Evolutionary conservation across 2,329 filamentous ascomycete species (phyloP), one percentile per base, ranked within the genome.

Genomic region (Xylariaceae sp.): DNA sequence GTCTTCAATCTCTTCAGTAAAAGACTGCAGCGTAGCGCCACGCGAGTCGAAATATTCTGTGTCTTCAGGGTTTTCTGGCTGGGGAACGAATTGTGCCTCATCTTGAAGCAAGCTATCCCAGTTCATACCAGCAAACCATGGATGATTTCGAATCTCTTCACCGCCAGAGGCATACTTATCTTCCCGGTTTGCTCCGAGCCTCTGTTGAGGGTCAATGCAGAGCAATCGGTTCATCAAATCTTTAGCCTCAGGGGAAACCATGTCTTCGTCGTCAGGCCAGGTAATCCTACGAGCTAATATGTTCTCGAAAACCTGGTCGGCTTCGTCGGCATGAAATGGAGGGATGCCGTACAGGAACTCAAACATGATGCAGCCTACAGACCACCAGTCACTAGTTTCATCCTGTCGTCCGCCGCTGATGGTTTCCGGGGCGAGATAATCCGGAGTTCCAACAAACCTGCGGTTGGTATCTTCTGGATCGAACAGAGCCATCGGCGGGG

Each of bases 351-450:
- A 97, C 2, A 99, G 77, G 62, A 96, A 97, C 67, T 99, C 94
- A 66, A 97, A 99, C 72, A 97, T 77, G 64, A 99, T 97, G 71
- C 95, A 99, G 1, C 94, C 94, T n/a, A 99, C 81, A 18, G 94
- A 97, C 94, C 94, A 99, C 94, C 94, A 99, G 84, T 99, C 94
- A 69, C 94, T 97, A 62, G 93, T 94, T 72, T 97, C 93, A 67
- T 99, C 94, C 72, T 99, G 94, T 1, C 93, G 92, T 61, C 92
- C 86, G 43, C 95, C 94, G 61, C 91, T 92, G 68, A 99, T 96
- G 0, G 95, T 99, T 70, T 99, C 95, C 0, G 94, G 94, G 0
- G 94, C 94, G 11, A 99, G 82, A 69, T 99, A 99, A 71, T 99
- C 94, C 0, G 94, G 94, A 0, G 94, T 99, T 26, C 94, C 94